Percentiles rank a stretch among this genome's conserved stretches.
Conservation (phyloP, 1,284 basidiomycete species). For the Albatrellus sp. region DNA sequence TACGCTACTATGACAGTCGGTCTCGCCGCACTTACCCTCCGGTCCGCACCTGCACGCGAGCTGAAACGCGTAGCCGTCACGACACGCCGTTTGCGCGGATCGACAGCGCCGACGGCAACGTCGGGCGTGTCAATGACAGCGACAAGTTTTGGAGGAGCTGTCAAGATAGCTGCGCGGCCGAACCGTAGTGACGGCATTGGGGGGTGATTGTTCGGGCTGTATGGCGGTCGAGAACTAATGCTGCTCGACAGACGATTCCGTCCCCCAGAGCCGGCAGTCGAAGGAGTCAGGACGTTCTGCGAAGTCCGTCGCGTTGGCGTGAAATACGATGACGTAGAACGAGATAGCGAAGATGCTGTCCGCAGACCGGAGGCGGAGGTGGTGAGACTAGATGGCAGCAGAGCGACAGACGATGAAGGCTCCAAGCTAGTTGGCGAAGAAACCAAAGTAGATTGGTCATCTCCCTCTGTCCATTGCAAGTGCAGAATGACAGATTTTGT, state of each 20-base stretch:
- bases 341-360: constrained; percentile 30
- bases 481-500: constrained; percentile 83
- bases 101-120: constrained; percentile 71
- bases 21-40: constrained; percentile 45
- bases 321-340: constrained; percentile 35
- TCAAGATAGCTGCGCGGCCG: constrained; percentile 60
- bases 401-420: constrained; percentile 12
- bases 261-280: constrained; percentile 3
- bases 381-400: constrained; percentile 14
- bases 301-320: constrained; percentile 34
- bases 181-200: constrained; percentile 27
- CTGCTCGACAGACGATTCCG: constrained; percentile 14
- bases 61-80: constrained; percentile 81
- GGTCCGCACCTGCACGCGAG: constrained; percentile 65
- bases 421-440: constrained; percentile 2
- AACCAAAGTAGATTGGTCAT: constrained; percentile 18
- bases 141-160: constrained; percentile 68
- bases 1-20: no score
- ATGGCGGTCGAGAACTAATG: constrained; percentile 32
- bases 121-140: constrained; percentile 74
- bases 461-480: constrained; percentile 75
- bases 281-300: constrained; percentile 20
- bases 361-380: constrained; percentile 22
- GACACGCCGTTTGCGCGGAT: constrained; percentile 68
- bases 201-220: constrained; percentile 14